These are phyloP conservation scores for Eucalyptus tenuipes DNA, from an alignment of 345 rosid species.

Conservation along the genomic window DNA sequence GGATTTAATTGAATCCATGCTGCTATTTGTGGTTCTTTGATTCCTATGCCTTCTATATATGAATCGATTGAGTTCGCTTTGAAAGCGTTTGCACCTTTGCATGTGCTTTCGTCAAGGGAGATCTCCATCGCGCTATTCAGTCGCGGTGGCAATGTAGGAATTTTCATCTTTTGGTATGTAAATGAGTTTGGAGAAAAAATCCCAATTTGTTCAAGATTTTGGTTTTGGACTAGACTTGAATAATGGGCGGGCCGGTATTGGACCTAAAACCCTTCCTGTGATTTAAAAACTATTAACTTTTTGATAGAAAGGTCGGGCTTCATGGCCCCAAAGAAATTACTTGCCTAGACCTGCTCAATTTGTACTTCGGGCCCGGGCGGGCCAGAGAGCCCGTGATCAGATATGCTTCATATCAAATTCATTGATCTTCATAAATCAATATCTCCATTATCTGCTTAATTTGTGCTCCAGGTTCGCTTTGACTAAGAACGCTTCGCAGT, in stretches of 20 bases:
- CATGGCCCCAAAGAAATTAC: background rate
- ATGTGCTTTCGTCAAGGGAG: fast-evolving
- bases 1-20: background rate
- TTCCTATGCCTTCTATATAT: background rate
- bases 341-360: background rate
- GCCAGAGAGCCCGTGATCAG: no score
- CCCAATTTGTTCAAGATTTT: background rate
- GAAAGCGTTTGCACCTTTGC: background rate
- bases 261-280: background rate
- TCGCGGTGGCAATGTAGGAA: background rate
- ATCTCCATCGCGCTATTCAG: background rate
- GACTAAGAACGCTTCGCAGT: no score
- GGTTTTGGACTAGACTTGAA: background rate
- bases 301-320: background rate
- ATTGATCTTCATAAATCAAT: no score
- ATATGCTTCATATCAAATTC: no score
- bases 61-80: fast-evolving
- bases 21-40: background rate
- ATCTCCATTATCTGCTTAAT: background rate
- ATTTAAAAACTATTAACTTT: background rate
- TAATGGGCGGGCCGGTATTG: background rate
- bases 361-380: no score
- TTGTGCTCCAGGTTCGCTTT: no score
- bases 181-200: no score
- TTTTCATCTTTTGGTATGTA: no score